Percentiles rank a stretch among this genome's conserved stretches.
Evolutionary conservation across 495 filamentous ascomycete genomes (phyloP).

Genomic region (Talaromyces wortmannii): DNA sequence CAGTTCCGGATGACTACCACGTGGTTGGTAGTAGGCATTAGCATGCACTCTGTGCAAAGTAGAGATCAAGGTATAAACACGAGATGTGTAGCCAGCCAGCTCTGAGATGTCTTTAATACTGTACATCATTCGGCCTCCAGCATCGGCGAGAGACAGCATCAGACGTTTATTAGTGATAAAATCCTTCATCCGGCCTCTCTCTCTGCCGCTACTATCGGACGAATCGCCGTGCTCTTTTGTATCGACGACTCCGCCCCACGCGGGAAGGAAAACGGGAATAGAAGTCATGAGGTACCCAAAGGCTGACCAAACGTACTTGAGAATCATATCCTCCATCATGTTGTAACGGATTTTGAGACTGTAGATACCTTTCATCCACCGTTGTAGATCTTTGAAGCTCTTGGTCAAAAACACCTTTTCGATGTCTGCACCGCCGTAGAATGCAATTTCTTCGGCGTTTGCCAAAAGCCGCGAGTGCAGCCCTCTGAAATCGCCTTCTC

Average conservation of each 20-base stretch:
- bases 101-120: slow-evolving; percentile 95
- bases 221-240: slow-evolving; percentile 51
- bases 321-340: slow-evolving; percentile 95
- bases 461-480: slow-evolving; percentile 87
- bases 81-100: slow-evolving; percentile 90
- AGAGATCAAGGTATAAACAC: slow-evolving; percentile 91
- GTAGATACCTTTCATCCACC: slow-evolving; percentile 96
- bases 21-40: slow-evolving; percentile 68
- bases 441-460: slow-evolving; percentile 98
- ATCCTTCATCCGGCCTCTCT: slow-evolving; percentile 88
- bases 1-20: slow-evolving; percentile 63
- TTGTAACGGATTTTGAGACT: slow-evolving; percentile 95
- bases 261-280: slow-evolving; percentile 88
- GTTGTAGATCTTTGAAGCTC: slow-evolving; percentile 84
- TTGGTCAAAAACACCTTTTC: slow-evolving; percentile 83
- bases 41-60: slow-evolving; percentile 93
- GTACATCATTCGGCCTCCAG: slow-evolving; percentile 98
- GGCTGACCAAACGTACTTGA: slow-evolving; percentile 98
- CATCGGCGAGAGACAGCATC: slow-evolving; percentile 96
- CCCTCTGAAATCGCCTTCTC: slow-evolving; percentile 88
- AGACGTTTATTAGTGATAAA: slow-evolving; percentile 99
- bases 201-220: slow-evolving; percentile 45
- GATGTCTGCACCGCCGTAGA: slow-evolving; percentile 91
- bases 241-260: slow-evolving; percentile 82
- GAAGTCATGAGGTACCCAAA: slow-evolving; percentile 93